Conservation (phyloP, 1,284 basidiomycete genomes). For the Boletus nobilissimus region DNA sequence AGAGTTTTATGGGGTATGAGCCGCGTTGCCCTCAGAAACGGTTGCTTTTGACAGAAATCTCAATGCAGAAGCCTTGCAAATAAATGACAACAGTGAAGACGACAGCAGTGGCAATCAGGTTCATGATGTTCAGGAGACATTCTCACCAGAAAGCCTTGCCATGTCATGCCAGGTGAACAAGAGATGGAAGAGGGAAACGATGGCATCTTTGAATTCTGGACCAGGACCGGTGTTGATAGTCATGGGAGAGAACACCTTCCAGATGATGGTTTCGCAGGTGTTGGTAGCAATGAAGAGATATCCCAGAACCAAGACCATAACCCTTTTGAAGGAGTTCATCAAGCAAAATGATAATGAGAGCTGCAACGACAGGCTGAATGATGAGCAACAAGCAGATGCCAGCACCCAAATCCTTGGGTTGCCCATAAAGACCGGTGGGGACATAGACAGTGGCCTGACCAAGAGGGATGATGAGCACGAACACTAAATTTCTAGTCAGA, state of each 20-base stretch:
- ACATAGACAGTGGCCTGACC: slow-evolving; percentile 99
- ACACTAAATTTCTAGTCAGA: slow-evolving; percentile 65
- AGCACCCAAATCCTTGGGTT: slow-evolving; percentile 92
- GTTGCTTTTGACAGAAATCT: slow-evolving; percentile 98
- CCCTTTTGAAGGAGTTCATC: slow-evolving; percentile 99
- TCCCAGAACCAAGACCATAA: slow-evolving; percentile 98
- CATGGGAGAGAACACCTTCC: slow-evolving; percentile 99
- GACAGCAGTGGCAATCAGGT: slow-evolving; percentile 90
- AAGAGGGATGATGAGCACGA: slow-evolving; percentile 95
- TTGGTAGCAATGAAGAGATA: slow-evolving; percentile 99
- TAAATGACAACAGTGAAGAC: slow-evolving; percentile 98
- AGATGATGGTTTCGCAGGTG: slow-evolving; percentile 99
- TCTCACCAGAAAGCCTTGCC: slow-evolving; percentile 98
- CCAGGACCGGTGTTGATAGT: slow-evolving; percentile 98
- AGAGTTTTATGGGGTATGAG: slow-evolving; percentile 96
- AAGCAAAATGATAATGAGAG: slow-evolving; percentile 97
- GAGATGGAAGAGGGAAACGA: slow-evolving; percentile 97
- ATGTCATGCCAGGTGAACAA: slow-evolving; percentile 99
- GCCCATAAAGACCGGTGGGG: slow-evolving; percentile 95
- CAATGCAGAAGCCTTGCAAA: slow-evolving; percentile 98
- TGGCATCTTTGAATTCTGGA: slow-evolving; percentile 97
- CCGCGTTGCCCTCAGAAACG: slow-evolving; percentile 95
- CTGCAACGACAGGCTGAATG: slow-evolving; percentile 93
- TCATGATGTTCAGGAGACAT: slow-evolving; percentile 97
- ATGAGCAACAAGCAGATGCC: slow-evolving; percentile 97